These are phyloP conservation scores for Verticillium klebahnii DNA, from an alignment of 2,329 filamentous ascomycete species.

Conservation along the genomic window DNA sequence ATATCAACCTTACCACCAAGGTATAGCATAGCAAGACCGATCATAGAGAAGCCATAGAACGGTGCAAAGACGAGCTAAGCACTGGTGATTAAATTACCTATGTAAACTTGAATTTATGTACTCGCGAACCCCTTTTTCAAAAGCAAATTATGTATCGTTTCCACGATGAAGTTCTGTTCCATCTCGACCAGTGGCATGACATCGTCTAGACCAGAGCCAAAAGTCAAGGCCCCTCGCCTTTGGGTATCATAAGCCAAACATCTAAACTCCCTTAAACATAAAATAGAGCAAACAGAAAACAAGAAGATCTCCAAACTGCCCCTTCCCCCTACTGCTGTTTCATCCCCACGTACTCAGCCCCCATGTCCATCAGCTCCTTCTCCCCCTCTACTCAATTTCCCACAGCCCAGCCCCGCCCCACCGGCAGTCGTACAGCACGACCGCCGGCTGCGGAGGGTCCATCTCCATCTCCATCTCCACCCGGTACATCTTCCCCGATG, in stretches of 20 bases:
- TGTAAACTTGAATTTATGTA: too few relatives aligned
- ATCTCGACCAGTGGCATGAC: conserved; percentile 78
- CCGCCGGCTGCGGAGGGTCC: not conserved
- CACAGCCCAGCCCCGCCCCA: not conserved
- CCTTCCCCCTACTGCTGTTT: not conserved
- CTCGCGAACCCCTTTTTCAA: too few relatives aligned
- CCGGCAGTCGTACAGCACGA: not conserved
- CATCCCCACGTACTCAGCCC: not conserved
- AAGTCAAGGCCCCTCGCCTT: conserved; percentile 39
- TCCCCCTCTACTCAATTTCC: not conserved
- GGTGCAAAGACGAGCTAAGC: too few relatives aligned
- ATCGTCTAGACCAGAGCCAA: conserved; percentile 75
- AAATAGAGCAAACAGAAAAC: too few relatives aligned
- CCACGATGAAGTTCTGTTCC: conserved; percentile 96
- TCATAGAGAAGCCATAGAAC: too few relatives aligned
- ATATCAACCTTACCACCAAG: too few relatives aligned
- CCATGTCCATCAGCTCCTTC: not conserved
- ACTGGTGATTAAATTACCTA: too few relatives aligned
- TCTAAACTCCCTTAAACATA: too few relatives aligned
- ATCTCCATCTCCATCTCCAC: not conserved
- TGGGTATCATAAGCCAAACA: too few relatives aligned
- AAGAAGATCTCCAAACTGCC: not conserved
- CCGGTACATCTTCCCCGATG: not conserved
- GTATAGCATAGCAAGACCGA: too few relatives aligned
- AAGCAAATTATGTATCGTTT: conserved; percentile 25